Conservation (phyloP, 2,329 filamentous ascomycete genomes). For the Gnomoniopsis sp. region DNA sequence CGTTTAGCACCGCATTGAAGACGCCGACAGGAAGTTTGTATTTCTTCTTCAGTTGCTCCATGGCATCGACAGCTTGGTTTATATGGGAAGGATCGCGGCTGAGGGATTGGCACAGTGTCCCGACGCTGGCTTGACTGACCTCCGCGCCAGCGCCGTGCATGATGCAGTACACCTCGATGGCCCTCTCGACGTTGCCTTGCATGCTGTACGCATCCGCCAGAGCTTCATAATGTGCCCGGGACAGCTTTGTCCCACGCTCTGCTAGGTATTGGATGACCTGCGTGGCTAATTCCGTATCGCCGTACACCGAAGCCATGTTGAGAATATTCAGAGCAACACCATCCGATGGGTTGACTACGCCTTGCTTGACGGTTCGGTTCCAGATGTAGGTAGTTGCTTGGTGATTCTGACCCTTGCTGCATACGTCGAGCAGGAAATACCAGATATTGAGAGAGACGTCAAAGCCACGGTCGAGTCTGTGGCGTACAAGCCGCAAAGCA, state of each 20-base stretch:
- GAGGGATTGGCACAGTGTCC: slow-evolving; percentile 58
- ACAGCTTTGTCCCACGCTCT: slow-evolving; percentile 54
- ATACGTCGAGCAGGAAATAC: slow-evolving; percentile 72
- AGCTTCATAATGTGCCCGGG: slow-evolving; percentile 73
- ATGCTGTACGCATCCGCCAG: slow-evolving; percentile 69
- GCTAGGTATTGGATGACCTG: slow-evolving; percentile 66
- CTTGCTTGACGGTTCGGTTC: slow-evolving; percentile 46
- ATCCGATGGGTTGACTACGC: slow-evolving; percentile 38
- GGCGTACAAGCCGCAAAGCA: slow-evolving; percentile 64
- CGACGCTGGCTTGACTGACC: slow-evolving; percentile 57
- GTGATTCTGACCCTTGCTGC: slow-evolving; percentile 61
- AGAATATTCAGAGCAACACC: slow-evolving; percentile 54
- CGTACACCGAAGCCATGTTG: slow-evolving; percentile 65
- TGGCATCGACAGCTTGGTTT: slow-evolving; percentile 48
- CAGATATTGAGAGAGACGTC: slow-evolving; percentile 53
- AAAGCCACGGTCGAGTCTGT: slow-evolving; percentile 41
- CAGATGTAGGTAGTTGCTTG: slow-evolving; percentile 68
- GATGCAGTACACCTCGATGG: slow-evolving; percentile 67
- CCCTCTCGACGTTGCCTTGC: slow-evolving; percentile 57
- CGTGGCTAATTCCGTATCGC: slow-evolving; percentile 66
- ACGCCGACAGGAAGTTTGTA: slow-evolving; percentile 34
- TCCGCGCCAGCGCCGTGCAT: slow-evolving; percentile 65
- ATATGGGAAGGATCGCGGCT: slow-evolving; percentile 41
- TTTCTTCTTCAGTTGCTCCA: slow-evolving; percentile 48
- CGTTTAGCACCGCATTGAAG: slow-evolving; percentile 40